Evolutionary conservation across 805 yeast genomes (phyloP), one percentile per base, ranked within the genome.

Genomic region (Ogataea zsoltii): DNA sequence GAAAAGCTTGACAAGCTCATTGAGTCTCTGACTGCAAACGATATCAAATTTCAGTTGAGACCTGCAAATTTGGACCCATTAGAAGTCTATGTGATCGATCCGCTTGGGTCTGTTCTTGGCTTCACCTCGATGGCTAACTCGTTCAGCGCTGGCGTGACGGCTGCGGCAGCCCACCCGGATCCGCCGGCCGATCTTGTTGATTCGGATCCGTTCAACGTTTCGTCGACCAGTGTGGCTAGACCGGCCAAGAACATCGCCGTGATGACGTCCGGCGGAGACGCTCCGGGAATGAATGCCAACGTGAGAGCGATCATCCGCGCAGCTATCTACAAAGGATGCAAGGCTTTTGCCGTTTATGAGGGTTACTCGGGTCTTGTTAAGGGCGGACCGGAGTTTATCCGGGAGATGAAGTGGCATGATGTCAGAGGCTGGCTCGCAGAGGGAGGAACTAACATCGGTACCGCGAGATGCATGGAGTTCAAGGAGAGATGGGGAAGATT

Each of bases 211-310:
- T 12, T 38, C 37, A 30, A 38, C 17, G 35, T 35, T 7, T 13
- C 30, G 5, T 14, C 40, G 10, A 26, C 10, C 28, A 32, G 41
- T 21, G 32, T 28, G 15, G 30, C 41, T 18, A 36, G 33, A 12
- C 32, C 28, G 2, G 21, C 49, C 23, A 68, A 75, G 66, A 72
- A 82, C 64, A 81, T 84, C 48, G 91, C 83, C 1, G 86, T 84
- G 13, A 83, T 84, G 88, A 84, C 90, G 0, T 82, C 88, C 1
- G 91, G 91, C 48, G 91, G 91, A 56, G 91, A 84, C 60, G 83
- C 89, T 23, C 91, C 86, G 7, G 91, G 91, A 53, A 84, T 84
- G 91, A 82, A 83, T 60, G 83, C 89, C 3, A 82, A 80, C 29
- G 90, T 84, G 18, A 68, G 90, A 50, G 88, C 89, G 3, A 85